A percentile compares a stretch with the other conserved stretches of the same genome.
Conservation (phyloP, 2,329 filamentous ascomycete species). For the Lecanicillium sp. region DNA sequence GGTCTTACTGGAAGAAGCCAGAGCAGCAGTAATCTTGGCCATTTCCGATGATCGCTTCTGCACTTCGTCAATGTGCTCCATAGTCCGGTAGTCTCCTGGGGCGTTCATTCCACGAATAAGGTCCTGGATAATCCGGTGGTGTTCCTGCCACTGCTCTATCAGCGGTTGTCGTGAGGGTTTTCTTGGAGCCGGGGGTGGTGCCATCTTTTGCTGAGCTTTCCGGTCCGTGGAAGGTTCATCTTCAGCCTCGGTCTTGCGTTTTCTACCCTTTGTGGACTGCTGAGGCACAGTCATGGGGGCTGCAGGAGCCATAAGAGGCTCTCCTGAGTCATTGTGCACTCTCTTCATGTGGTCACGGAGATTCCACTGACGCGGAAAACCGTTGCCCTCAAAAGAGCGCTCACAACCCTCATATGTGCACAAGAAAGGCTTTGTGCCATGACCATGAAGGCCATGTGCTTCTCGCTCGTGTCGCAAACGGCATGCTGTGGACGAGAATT, state of each 20-base stretch:
- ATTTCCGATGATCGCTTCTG: slow-evolving; percentile 43
- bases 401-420: slow-evolving; percentile 87
- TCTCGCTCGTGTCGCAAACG: slow-evolving; percentile 91
- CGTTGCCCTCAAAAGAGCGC: slow-evolving; percentile 70
- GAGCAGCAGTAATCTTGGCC: slow-evolving; percentile 33
- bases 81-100: slow-evolving; percentile 43
- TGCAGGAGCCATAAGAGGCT: slow-evolving; percentile 26
- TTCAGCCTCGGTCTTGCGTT: slow-evolving; percentile 47
- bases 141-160: slow-evolving; percentile 49
- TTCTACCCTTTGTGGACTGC: slow-evolving; percentile 36
- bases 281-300: slow-evolving; percentile 25
- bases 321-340: slow-evolving; percentile 59
- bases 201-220: slow-evolving; percentile 39
- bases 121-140: slow-evolving; percentile 54
- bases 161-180: slow-evolving; percentile 29
- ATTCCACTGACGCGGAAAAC: slow-evolving; percentile 94
- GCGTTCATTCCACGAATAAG: slow-evolving; percentile 43
- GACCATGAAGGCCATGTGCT: slow-evolving; percentile 90
- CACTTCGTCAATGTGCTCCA: slow-evolving; percentile 44
- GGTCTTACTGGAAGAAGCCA: slow-evolving; percentile 1
- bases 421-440: slow-evolving; percentile 84
- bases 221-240: slow-evolving; percentile 34
- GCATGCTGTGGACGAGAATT: slow-evolving; percentile 93
- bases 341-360: slow-evolving; percentile 95
- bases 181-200: slow-evolving; percentile 24